Evolutionary conservation across 148 eudicot species (phyloP), one percentile per base, ranked within the genome.

Genomic region (Linanthus parryae): DNA sequence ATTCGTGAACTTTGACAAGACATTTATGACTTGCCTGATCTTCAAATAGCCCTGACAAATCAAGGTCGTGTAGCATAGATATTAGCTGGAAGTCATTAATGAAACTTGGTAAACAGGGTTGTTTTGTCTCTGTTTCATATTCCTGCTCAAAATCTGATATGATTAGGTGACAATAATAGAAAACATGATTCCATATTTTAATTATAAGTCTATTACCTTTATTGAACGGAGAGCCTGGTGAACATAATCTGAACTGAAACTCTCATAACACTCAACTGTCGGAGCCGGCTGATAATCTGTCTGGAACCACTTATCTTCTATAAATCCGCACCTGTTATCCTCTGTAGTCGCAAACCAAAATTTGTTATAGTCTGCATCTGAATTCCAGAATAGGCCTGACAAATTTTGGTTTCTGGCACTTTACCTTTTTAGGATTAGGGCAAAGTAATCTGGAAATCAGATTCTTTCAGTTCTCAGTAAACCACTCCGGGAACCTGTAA

Each of bases 1-100:
- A n/a, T n/a, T n/a, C 14, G 46, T 27, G 30, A 18, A 34, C 20
- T n/a, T 7, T 15, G 35, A 31, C 24, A n/a, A n/a, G n/a, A n/a
- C n/a, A n/a, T n/a, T n/a, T 14, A 47, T 21, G 46, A 61, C 72
- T 62, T 72, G 57, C 81, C 77, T 72, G 53, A 30, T 69, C 85
- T 57, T 69, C 71, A 26, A 80, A 80, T 37, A 76, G 27, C 23
- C 76, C 58, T 44, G 85, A 75, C 61, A 80, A 61, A 62, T 76
- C 75, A 26, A 80, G 78, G 56, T 66, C 78, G 2, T 64, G 63
- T 0, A 76, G 73, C 78, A 75, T 68, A 38, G 81, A 70, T 50
- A 80, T 73, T 9, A 76, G 61, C 62, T 72, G 73, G 61, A 80
- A 80, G 57, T 81, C 85, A 39, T 79, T 79, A 35, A 79, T 75